These are phyloP conservation scores for Parietaria judaica DNA, from an alignment of 306 rosid genomes.

Conservation along the genomic window DNA sequence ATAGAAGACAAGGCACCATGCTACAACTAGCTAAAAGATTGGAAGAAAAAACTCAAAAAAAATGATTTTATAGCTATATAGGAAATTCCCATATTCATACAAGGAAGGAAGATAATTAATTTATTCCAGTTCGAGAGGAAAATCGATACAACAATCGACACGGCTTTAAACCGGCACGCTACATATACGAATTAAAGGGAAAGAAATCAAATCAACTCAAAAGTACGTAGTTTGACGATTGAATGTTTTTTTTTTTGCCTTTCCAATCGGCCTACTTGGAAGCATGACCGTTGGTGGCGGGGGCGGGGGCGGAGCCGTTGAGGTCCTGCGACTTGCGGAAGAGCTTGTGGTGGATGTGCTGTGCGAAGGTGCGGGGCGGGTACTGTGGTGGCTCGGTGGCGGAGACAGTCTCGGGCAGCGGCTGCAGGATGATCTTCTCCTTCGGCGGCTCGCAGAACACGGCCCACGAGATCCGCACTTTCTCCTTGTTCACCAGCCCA, in stretches of 20 bases:
- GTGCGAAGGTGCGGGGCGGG: conserved; percentile 76
- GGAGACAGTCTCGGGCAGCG: conserved; percentile 55
- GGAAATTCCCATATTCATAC: not conserved
- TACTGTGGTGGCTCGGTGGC: conserved; percentile 41
- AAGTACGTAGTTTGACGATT: not conserved
- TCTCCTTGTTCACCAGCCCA: conserved; percentile 74
- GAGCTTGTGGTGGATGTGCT: conserved; percentile 73
- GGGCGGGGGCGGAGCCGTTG: not conserved
- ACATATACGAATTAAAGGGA: not conserved
- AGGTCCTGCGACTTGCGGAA: conserved; percentile 44
- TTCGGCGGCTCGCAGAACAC: conserved; percentile 83
- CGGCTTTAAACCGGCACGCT: not conserved
- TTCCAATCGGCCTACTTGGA: too few relatives aligned
- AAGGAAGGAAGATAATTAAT: not conserved
- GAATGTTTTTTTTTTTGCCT: too few relatives aligned
- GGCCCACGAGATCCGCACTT: conserved; percentile 86
- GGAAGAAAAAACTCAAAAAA: too few relatives aligned
- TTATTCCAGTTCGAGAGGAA: not conserved
- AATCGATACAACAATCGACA: not conserved
- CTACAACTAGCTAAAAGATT: too few relatives aligned
- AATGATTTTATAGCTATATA: not conserved
- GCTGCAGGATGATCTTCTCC: conserved; percentile 76
- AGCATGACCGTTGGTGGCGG: not conserved
- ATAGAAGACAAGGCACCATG: too few relatives aligned
- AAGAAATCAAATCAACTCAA: not conserved